phyloP scores from a whole-genome alignment of 768 basidiomycete genomes.

The Boletales sp. region DNA sequence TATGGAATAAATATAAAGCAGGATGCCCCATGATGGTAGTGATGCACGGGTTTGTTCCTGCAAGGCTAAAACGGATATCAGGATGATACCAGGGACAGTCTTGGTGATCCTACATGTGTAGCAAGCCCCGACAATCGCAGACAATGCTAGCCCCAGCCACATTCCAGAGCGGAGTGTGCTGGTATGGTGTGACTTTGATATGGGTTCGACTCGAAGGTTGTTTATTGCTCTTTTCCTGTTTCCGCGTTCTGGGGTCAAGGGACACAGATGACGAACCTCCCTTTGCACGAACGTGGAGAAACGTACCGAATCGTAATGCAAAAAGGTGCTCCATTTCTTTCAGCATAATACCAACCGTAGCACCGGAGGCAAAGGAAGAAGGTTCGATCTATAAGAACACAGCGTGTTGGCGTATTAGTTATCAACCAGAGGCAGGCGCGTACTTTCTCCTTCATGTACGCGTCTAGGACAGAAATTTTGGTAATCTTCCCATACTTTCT shows the following conservation, averaged over 20 bases:
- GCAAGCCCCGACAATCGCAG: constrained; percentile 63
- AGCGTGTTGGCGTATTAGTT: background rate
- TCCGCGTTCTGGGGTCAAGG: constrained; percentile 47
- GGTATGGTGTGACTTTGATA: constrained; percentile 58
- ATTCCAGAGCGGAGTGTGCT: constrained; percentile 75
- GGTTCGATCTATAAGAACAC: constrained; percentile 52
- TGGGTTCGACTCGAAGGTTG: constrained; percentile 53
- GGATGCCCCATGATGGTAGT: constrained; percentile 67
- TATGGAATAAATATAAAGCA: constrained; percentile 77
- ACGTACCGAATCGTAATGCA: constrained; percentile 71
- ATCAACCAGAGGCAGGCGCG: background rate
- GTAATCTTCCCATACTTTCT: constrained; percentile 86
- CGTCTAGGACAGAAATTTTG: constrained; percentile 63
- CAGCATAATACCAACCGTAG: constrained; percentile 61
- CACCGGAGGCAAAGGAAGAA: constrained; percentile 63
- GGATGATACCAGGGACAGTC: background rate
- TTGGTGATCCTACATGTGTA: constrained; percentile 42
- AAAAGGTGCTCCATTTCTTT: constrained; percentile 74
- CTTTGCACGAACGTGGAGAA: background rate
- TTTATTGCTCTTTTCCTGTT: constrained; percentile 74
- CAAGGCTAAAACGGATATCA: constrained; percentile 42
- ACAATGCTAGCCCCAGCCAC: constrained; percentile 66
- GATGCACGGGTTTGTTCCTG: constrained; percentile 45
- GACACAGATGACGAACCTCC: background rate
- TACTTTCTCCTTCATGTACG: constrained; percentile 82